Evolutionary conservation across 2,329 filamentous ascomycete species (phyloP).

Genomic region (Teratosphaeria nubilosa): DNA sequence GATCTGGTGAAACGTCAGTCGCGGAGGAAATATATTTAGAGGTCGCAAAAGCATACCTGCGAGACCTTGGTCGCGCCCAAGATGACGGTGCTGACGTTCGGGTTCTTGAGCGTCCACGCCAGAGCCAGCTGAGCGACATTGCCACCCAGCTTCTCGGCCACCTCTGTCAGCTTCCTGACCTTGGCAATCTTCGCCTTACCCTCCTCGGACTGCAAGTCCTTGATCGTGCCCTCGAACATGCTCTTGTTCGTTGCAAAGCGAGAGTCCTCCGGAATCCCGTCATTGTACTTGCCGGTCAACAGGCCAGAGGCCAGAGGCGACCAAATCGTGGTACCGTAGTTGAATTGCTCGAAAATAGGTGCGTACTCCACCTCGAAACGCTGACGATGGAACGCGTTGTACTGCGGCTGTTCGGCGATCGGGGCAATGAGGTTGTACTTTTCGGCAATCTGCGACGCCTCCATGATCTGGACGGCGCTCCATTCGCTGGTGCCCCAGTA

Average conservation of each 20-base stretch:
- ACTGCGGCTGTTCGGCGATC: conserved; percentile 46
- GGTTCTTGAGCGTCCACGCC: conserved; percentile 50
- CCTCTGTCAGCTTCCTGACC: conserved; percentile 44
- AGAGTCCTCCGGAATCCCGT: conserved; percentile 51
- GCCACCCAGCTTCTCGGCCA: conserved; percentile 41
- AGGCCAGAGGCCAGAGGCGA: conserved; percentile 47
- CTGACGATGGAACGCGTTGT: conserved; percentile 53
- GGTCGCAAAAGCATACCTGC: conserved; percentile 1
- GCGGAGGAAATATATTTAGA: neutral
- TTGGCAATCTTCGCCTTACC: conserved; percentile 47
- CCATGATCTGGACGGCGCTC: conserved; percentile 48
- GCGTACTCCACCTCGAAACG: conserved; percentile 53
- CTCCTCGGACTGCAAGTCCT: conserved; percentile 39
- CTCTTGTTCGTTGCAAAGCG: conserved; percentile 50
- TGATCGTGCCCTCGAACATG: conserved; percentile 48
- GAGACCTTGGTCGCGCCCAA: conserved; percentile 41
- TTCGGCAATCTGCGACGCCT: conserved; percentile 46
- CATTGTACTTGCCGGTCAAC: conserved; percentile 55
- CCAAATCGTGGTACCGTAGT: conserved; percentile 50
- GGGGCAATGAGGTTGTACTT: conserved; percentile 51
- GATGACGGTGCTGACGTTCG: conserved; percentile 48
- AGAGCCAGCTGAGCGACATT: conserved; percentile 44
- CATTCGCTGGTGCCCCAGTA: conserved; percentile 57
- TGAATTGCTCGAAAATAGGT: conserved; percentile 46
- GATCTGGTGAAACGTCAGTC: conserved; percentile 29